These are phyloP conservation scores for Acarospora socialis DNA, from an alignment of 2,329 filamentous ascomycete species.

Conservation along the genomic window DNA sequence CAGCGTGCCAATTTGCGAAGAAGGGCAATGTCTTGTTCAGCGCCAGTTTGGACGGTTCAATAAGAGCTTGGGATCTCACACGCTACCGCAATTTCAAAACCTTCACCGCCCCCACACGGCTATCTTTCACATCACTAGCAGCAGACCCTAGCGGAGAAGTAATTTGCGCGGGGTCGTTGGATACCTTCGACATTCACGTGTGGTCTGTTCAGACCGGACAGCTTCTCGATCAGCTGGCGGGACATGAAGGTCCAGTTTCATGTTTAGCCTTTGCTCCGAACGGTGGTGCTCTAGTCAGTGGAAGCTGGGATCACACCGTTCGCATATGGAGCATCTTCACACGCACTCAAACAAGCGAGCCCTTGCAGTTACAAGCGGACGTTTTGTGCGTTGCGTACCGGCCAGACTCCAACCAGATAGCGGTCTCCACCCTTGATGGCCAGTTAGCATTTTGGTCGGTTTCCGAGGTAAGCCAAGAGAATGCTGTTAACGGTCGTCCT, in stretches of 20 bases:
- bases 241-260: constrained; percentile 88
- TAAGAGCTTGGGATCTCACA: constrained; percentile 91
- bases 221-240: constrained; percentile 74
- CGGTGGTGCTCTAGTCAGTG: constrained; percentile 69
- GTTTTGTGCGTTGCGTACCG: constrained; percentile 75
- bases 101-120: constrained; percentile 79
- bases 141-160: constrained; percentile 97
- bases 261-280: constrained; percentile 79
- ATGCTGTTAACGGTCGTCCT: constrained; percentile 74
- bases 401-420: constrained; percentile 81
- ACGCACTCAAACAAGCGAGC: constrained; percentile 87
- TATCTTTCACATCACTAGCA: constrained; percentile 87
- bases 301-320: constrained; percentile 93
- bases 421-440: constrained; percentile 83
- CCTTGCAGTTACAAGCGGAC: constrained; percentile 81
- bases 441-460: constrained; percentile 93
- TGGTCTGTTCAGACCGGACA: constrained; percentile 98
- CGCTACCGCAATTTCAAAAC: constrained; percentile 94
- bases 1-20: constrained; percentile 83
- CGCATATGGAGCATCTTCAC: constrained; percentile 93
- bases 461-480: constrained; percentile 70
- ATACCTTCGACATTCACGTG: constrained; percentile 94
- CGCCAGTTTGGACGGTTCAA: constrained; percentile 81
- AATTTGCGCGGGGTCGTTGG: constrained; percentile 83
- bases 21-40: constrained; percentile 94